Base-by-base conservation (phyloP, 78 protist species). In the Anaeramoeba flamelloides region DNA sequence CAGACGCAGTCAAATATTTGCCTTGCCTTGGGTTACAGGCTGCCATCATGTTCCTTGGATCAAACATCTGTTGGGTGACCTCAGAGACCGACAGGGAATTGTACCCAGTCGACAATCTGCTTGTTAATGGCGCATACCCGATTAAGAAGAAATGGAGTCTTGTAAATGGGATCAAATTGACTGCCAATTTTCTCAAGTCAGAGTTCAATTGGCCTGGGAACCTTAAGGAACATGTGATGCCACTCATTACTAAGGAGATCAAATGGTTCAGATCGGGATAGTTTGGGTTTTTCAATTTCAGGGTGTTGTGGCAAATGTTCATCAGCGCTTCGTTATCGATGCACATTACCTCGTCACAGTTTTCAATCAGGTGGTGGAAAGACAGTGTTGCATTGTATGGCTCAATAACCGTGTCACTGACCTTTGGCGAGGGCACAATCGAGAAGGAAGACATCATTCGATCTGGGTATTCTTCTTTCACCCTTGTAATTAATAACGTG, bases 321-420 rank as follows among this genome's bases (percentile, higher is more conserved):
- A 94, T 92, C 77, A 97, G 84, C 30, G 99, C 98, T 86, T 94
- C 97, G 88, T 95, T 97, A 86, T 95, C 98, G 36, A 94, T 89
- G 78, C 92, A 89, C 84, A 94, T 79, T 64, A 84, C 85, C 88
- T 87, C 93, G 79, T 97, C 98, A 38, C 98, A 85, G 89, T 95
- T 83, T 87, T 97, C 98, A 36, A 95, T 91, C 41, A 95, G 90
- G 89, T 93, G 95, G 85, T 93, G 97, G 31, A 94, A 88, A 2
- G 99, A 91, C 77, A 97, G 95, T 40, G 93, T 92, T 39, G 96
- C 92, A 81, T 97, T 97, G 92, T 97, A 97, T 53, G 99, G 98
- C 90, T 94, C 97, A 38, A 94, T 97, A 53, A 97, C 98, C 17
- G 96, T 86, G 84, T 92, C 95, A 34, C 97, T 94, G 76, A 90